Conservation (phyloP, 2,329 filamentous ascomycete species). For the Paraphaeosphaeria sporulosa region DNA sequence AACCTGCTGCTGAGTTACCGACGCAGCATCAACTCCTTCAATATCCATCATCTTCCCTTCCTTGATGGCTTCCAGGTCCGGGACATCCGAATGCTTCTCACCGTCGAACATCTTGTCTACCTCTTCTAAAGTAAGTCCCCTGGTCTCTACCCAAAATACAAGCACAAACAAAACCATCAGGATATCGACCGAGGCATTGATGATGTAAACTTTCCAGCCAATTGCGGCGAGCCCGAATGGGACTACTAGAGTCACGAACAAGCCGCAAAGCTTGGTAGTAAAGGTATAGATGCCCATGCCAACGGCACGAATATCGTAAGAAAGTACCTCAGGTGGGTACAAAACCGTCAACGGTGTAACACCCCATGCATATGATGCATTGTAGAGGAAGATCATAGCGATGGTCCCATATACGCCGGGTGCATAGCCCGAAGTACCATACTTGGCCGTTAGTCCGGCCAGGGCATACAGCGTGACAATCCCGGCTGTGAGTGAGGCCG, state of each 20-base stretch:
- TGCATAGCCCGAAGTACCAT: constrained; percentile 47
- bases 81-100: constrained; percentile 25
- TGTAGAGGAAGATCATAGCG: constrained; percentile 31
- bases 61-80: constrained; percentile 24
- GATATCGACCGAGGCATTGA: constrained; percentile 27
- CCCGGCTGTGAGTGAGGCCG: constrained; percentile 17
- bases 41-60: constrained; percentile 15
- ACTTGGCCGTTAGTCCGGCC: constrained; percentile 27
- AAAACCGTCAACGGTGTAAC: constrained; percentile 42
- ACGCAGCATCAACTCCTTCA: constrained; percentile 4
- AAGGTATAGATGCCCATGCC: constrained; percentile 29
- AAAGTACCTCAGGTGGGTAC: constrained; percentile 47
- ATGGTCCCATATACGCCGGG: constrained; percentile 49
- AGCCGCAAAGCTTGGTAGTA: constrained; percentile 25
- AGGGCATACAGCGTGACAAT: constrained; percentile 31
- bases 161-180: constrained; percentile 46
- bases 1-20: constrained; percentile 2
- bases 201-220: constrained; percentile 34
- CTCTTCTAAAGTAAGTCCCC: constrained; percentile 29
- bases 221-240: constrained; percentile 32
- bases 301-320: constrained; percentile 37
- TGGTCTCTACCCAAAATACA: constrained; percentile 30
- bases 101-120: constrained; percentile 28
- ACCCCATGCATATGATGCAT: constrained; percentile 43
- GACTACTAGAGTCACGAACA: constrained; percentile 49